Base-by-base conservation (phyloP, 2,329 filamentous ascomycete species). In the Xylaria multiplex region DNA sequence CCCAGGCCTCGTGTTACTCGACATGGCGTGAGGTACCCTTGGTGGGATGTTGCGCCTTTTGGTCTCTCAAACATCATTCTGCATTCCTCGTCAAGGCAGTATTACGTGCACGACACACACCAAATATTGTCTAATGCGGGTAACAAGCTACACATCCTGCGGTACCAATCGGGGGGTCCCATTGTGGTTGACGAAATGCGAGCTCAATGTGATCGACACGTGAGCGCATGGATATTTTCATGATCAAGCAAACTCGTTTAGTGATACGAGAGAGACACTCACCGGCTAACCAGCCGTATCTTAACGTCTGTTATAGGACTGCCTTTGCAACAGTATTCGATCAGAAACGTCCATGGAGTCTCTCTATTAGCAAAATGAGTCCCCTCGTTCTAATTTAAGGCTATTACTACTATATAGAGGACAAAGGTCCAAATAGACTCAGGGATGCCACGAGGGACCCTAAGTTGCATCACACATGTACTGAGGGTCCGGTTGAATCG, bases 401-500 rank as follows among this genome's bases (percentile, higher is more conserved):
- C n/a, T 30, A 19, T 32, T 48, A 42, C 27, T 56, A 62, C 37
- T 14, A 40, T 49, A 57, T 53, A 30, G 53, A 55, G 11, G 40
- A 49, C 19, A 40, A 24, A 43, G 46, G 13, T 55, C 16, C 48
- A 43, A 30, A 27, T n/a, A 50, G 27, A 30, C 24, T 37, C 54
- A 42, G 30, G 40, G 27, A 59, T 59, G 19, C 62, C 55, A 63
- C 62, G 55, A 60, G 62, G 40, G 13, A 48, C 52, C 42, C 27
- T 1, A 62, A 50, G 45, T 54, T 45, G 52, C 48, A 52, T 67
- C 42, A 24, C 50, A 27, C 27, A 27, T 52, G 32, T 58, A 11
- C 24, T 24, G 65, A 53, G 27, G 30, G 60, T 42, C 53, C 45
- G 59, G 62, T 65, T 63, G 56, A 65, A 60, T 62, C 24, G n/a